phyloP scores from a whole-genome alignment of 495 filamentous ascomycete genomes.

The Xylaria curta region DNA sequence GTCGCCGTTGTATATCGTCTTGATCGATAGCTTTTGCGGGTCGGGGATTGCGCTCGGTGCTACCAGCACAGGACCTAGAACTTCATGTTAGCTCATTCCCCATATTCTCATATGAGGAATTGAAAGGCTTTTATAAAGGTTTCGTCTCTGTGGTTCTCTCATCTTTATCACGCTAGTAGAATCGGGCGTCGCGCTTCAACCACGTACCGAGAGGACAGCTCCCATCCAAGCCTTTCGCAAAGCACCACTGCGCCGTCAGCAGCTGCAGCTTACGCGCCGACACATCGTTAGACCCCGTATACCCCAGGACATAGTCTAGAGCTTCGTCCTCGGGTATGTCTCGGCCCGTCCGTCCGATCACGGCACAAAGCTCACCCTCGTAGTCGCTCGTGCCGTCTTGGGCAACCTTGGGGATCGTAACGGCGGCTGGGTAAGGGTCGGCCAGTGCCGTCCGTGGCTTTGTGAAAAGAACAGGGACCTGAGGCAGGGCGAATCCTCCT shows the following conservation, averaged over 20 bases:
- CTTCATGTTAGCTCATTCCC: conserved; percentile 8
- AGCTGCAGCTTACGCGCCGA: conserved; percentile 52
- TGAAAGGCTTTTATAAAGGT: not conserved
- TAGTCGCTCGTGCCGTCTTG: conserved; percentile 58
- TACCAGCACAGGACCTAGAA: conserved; percentile 46
- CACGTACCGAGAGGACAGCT: conserved; percentile 60
- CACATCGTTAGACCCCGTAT: conserved; percentile 56
- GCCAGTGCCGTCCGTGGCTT: conserved; percentile 54
- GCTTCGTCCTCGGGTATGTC: conserved; percentile 55
- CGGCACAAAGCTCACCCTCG: conserved; percentile 56
- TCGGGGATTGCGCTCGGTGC: conserved; percentile 55
- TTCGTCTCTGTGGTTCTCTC: not conserved
- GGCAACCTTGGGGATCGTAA: conserved; percentile 51
- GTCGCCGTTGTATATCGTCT: conserved; percentile 56
- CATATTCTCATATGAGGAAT: not conserved
- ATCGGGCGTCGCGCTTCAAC: not conserved
- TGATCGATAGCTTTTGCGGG: conserved; percentile 37
- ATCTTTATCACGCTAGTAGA: not conserved
- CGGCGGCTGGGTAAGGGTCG: conserved; percentile 52
- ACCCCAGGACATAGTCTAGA: conserved; percentile 56
- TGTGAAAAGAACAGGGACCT: conserved; percentile 52
- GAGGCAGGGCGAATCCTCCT: conserved; percentile 48
- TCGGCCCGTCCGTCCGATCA: conserved; percentile 54
- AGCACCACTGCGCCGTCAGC: conserved; percentile 57
- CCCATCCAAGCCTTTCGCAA: conserved; percentile 56